phyloP scores from a whole-genome alignment of 352 stramenopile species.

The Aphanomyces cochlioides region DNA sequence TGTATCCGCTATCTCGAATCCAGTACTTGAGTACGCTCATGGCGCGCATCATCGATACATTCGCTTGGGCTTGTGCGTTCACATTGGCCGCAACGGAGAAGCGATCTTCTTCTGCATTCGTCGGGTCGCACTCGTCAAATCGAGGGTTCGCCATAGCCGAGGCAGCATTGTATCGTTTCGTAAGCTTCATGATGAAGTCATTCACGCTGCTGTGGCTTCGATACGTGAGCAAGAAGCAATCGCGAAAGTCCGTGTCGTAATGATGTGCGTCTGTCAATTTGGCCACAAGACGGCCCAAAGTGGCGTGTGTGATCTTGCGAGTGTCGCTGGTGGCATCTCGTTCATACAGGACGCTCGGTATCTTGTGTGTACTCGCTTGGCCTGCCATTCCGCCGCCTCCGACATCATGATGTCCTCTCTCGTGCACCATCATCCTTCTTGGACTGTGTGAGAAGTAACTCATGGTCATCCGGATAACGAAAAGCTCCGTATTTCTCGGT shows the following conservation, averaged over 20 bases:
- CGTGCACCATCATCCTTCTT: too few species aligned
- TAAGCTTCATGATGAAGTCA: conserved; percentile 85
- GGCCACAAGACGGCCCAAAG: conserved; percentile 75
- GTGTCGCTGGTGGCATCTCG: conserved; percentile 49
- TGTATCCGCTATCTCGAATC: conserved; percentile 85
- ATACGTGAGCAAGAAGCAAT: conserved; percentile 82
- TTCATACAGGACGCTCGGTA: conserved; percentile 46
- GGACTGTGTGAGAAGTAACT: too few species aligned
- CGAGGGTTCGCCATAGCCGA: conserved; percentile 39
- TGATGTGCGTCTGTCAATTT: conserved; percentile 80
- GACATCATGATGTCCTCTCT: too few species aligned
- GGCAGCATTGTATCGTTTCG: conserved; percentile 80
- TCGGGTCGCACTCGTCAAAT: conserved; percentile 23
- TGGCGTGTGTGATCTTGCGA: conserved; percentile 82
- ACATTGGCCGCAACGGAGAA: conserved; percentile 46
- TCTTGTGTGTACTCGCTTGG: conserved; percentile 12
- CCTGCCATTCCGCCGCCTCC: too few species aligned
- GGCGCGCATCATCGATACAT: conserved; percentile 82
- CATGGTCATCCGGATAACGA: too few species aligned
- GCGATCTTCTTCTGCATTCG: conserved; percentile 21
- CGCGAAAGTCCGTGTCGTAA: conserved; percentile 82
- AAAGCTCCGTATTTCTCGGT: too few species aligned
- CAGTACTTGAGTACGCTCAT: conserved; percentile 85
- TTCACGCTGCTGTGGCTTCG: conserved; percentile 77
- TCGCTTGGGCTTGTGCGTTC: conserved; percentile 74